Base-by-base conservation (phyloP, 352 stramenopile species). In the Globisporangium splendens region DNA sequence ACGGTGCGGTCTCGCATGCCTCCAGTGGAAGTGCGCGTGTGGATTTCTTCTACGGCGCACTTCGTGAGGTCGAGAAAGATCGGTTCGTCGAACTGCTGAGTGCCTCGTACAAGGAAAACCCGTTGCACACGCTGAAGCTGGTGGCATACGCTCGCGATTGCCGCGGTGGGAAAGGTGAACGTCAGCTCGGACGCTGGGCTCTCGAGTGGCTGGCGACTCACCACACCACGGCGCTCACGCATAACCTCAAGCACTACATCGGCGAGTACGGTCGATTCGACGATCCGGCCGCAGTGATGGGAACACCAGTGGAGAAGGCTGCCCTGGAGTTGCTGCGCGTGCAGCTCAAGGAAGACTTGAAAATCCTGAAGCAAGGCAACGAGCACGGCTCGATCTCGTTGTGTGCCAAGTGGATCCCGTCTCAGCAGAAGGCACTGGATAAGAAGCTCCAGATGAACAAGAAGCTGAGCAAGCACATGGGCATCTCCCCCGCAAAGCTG, bases 341-440 rank as follows among this genome's bases (percentile, higher is more conserved):
- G 22, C 70, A 83, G 42, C 68, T 85, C 7, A 28, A 64, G 15
- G 35, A 56, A 12, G 70, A 85, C n/a, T 53, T 79, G 5, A 46
- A 18, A 11, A 52, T 35, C 28, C 62, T 75, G 43, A 43, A 70
- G 56, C n/a, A 47, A 14, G 47, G 56, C 8, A 50, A 56, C 8
- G 46, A 35, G 0, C 44, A 57, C 18, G 35, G 35, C 24, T 62
- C 56, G 20, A 61, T 84, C 51, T 81, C 71, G 43, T 46, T 81
- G 15, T 81, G 72, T 41, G 75, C 75, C 57, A 86, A 86, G 67
- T 86, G 75, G 75, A 47, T 86, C 22, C 75, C 75, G 22, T 81
- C 70, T 0, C 70, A 86, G 54, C 75, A 79, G n/a, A 86, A 86
- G 44, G 56, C 68, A n/a, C 63, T 77, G 15, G 75, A 86, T 68